Percentiles rank a stretch among this genome's conserved stretches.
Evolutionary conservation across 169 alveolate genomes (phyloP).

Genomic region (Eimeria acervulina): DNA sequence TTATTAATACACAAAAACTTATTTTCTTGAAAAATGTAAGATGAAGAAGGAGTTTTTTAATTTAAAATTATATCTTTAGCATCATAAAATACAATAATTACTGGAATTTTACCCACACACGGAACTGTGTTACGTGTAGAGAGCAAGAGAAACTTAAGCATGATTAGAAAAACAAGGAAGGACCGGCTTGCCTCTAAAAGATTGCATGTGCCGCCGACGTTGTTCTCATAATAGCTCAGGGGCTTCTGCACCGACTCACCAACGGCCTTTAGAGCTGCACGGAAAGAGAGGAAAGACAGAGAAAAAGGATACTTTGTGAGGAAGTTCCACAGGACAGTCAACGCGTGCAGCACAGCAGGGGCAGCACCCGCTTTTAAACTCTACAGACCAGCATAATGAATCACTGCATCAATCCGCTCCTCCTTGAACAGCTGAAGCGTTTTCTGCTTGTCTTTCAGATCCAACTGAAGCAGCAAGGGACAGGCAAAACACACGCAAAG

Average conservation of each 20-base stretch:
- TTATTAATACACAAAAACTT: too few species aligned
- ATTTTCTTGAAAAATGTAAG: too few species aligned
- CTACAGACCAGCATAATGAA: slow-evolving; percentile 88
- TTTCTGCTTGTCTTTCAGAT: slow-evolving; percentile 87
- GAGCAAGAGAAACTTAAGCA: neutral
- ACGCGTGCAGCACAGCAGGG: neutral
- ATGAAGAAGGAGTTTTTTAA: too few species aligned
- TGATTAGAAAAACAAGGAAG: neutral
- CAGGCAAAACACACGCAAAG: neutral
- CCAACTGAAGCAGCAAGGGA: slow-evolving; percentile 85
- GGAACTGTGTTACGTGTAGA: neutral
- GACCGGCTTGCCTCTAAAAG: slow-evolving; percentile 85
- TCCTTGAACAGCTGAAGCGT: slow-evolving; percentile 87
- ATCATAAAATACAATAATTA: too few species aligned
- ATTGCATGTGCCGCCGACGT: slow-evolving; percentile 93
- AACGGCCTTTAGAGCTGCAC: slow-evolving; percentile 95
- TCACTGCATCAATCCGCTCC: slow-evolving; percentile 87
- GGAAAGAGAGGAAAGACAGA: neutral
- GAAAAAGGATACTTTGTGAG: neutral
- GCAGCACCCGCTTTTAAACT: neutral
- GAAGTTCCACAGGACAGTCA: neutral
- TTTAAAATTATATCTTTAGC: too few species aligned
- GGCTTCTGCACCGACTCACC: slow-evolving; percentile 96
- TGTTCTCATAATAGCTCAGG: slow-evolving; percentile 93
- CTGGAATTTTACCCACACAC: too few species aligned